Evolutionary conservation across 306 rosid species (phyloP), one percentile per base, ranked within the genome.

Genomic region (Rosa lucieae): DNA sequence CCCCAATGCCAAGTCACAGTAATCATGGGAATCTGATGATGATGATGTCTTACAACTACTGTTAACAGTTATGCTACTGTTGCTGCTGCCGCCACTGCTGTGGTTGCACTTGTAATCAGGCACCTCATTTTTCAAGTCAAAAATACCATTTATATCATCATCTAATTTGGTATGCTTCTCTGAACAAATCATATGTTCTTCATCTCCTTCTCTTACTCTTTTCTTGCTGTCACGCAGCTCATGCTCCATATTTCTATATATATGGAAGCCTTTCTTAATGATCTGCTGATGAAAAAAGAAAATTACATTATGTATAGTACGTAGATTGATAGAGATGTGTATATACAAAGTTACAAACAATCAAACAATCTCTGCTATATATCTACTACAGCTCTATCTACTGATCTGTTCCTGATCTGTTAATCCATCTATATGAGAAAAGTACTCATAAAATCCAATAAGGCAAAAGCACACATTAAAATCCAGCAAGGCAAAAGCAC

Each of bases 181-280:
- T 68, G 79, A 78, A 17, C n/a, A 52, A 18, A 51, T 67, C 47
- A 67, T 39, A 6, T 66, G 58, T 32, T 72, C 86, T 48, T 74
- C 82, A 15, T 78, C 87, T 71, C 72, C 80, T 79, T 88, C 90
- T 84, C 96, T 80, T 73, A 20, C 85, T 83, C 93, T 89, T 83
- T 88, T 88, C 51, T 77, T 59, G 18, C 26, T 73, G 76, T 75
- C 75, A 46, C n/a, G 47, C 71, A 67, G 71, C 71, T 67, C 71
- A 67, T 73, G 68, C 75, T 90, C 91, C 97, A 88, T 67, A 3
- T 89, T 63, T 74, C 3, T 75, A 58, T 74, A 17, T 66, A 5
- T 21, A 40, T 5, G 15, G 23, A 63, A 79, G 2, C 18, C 72
- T 48, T 26, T 32, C 42, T 35, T 32, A 9, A 63, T 5, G 43